Base-by-base conservation (phyloP, 2,329 filamentous ascomycete genomes). In the Apiospora koreana region DNA sequence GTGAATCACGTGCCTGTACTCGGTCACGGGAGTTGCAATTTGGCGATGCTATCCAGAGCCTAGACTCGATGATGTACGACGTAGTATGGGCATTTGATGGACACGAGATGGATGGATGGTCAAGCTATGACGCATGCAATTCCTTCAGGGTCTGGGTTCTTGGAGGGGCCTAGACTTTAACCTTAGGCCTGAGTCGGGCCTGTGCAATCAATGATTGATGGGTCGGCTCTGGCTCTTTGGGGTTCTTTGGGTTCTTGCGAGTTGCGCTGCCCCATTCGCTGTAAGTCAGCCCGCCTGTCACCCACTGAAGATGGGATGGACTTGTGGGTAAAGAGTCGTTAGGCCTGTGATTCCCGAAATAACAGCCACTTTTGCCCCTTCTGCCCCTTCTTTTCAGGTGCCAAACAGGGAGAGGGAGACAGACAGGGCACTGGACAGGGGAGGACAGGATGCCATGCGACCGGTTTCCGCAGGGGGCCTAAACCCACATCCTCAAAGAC, bases 71-170 rank as follows among this genome's bases (percentile, higher is more conserved):
- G 41, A 16, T 16, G 14, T 43, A 43, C 41, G 41, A 16, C 5
- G 41, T 2, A 2, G 14, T 43, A 43, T 43, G 41, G 41, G 16
- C 41, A 43, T 43, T 3, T 35, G n/a, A 58, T 35, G 50, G 50
- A 58, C 50, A 58, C 25, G 50, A 28, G 50, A 31, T 58, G n/a
- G n/a, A n/a, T n/a, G n/a, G n/a, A n/a, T n/a, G 54, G 8, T 38
- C 31, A 12, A 62, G 54, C 54, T 38, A 38, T 62, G 54, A 62
- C 54, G 54, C 38, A 62, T 62, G 50, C 50, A 58, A 31, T 58
- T 58, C 50, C 28, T 38, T 35, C 54, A 62, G 54, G 31, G 54
- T 38, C 54, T 38, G 31, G 54, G 10, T 31, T 38, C 7, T 62
- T 62, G 28, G 54, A 58, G 50, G 54, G 54, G 54, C 54, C 54